These are phyloP conservation scores for Cochlearia excelsa DNA, from an alignment of 345 rosid species.

Conservation along the genomic window DNA sequence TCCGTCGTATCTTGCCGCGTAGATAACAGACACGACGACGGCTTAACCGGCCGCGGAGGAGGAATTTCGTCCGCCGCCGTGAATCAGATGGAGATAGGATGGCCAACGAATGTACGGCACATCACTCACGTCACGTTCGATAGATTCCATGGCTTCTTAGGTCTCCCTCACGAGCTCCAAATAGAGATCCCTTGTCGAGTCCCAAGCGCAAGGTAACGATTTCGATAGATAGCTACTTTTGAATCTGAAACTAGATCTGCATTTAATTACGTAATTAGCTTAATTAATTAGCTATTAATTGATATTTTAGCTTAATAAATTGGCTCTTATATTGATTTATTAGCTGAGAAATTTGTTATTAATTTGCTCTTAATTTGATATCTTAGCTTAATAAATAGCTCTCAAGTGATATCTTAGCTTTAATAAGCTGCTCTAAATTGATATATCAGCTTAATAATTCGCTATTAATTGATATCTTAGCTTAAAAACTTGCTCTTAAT, in stretches of 20 bases:
- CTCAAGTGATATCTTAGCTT: too few species aligned
- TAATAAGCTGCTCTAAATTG: too few species aligned
- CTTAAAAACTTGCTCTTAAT: too few species aligned
- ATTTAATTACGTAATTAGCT: background rate
- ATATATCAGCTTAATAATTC: constrained; percentile 2
- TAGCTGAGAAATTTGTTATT: too few species aligned
- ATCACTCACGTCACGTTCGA: constrained; percentile 92
- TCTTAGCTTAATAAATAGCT: too few species aligned
- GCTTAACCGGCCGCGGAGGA: constrained; percentile 1
- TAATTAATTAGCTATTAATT: background rate
- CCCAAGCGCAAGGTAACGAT: constrained; percentile 84
- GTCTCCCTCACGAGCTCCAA: constrained; percentile 90
- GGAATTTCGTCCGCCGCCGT: constrained; percentile 45
- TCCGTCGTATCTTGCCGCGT: constrained; percentile 83
- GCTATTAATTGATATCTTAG: background rate
- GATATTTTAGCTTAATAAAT: background rate
- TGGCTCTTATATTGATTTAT: too few species aligned
- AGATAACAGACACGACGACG: constrained; percentile 55
- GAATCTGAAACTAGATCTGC: constrained; percentile 14
- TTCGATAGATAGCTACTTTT: too few species aligned
- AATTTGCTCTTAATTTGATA: too few species aligned
- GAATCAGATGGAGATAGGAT: constrained; percentile 80
- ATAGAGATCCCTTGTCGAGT: constrained; percentile 92
- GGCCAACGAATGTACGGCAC: constrained; percentile 91
- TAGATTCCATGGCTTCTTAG: constrained; percentile 85